Base-by-base conservation (phyloP, 768 basidiomycete genomes). In the Russula lepida region DNA sequence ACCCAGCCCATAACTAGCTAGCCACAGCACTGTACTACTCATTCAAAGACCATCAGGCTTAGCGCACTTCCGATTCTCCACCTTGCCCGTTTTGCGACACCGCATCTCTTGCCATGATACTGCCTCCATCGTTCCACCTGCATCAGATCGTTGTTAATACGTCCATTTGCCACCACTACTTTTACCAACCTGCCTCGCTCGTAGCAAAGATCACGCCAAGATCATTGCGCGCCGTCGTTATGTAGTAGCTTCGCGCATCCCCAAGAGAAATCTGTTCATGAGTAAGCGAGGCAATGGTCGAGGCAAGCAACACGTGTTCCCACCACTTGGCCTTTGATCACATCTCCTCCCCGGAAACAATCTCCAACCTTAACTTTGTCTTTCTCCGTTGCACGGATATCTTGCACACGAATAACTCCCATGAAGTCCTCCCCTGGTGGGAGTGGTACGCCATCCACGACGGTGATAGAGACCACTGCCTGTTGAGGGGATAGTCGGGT, bases 41-140 rank as follows among this genome's bases (percentile, higher is more conserved):
- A 17, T 12, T 46, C 23, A 61, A 69, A 85, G 62, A 50, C 78
- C 81, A 63, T 91, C 85, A 57, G 91, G 90, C 71, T 91, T 92
- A 44, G 90, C 90, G 67, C 89, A 92, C 70, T 94, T 94, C 60
- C 92, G 80, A 66, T 82, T 88, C 71, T 94, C 92, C 49, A 85
- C 75, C 64, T 77, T 81, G 5, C 90, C 89, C 17, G 90, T 92
- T 70, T 83, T 84, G 21, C 88, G 84, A 70, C 90, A 92, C 23
- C 89, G 81, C 92, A 94, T 94, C 71, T 89, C 89, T 73, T 89
- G 84, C 92, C 92, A 94, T 2, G 88, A 91, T 15, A 91, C 82
- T 0, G 92, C 88, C 59, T 89, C 84, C 82, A 94, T 85, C 25
- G 88, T 88, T 11, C 81, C 84, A 56, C 90, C 89, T 90, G 67